These are phyloP conservation scores for Phytophthora sansomeana DNA, from an alignment of 352 stramenopile genomes.

Conservation along the genomic window DNA sequence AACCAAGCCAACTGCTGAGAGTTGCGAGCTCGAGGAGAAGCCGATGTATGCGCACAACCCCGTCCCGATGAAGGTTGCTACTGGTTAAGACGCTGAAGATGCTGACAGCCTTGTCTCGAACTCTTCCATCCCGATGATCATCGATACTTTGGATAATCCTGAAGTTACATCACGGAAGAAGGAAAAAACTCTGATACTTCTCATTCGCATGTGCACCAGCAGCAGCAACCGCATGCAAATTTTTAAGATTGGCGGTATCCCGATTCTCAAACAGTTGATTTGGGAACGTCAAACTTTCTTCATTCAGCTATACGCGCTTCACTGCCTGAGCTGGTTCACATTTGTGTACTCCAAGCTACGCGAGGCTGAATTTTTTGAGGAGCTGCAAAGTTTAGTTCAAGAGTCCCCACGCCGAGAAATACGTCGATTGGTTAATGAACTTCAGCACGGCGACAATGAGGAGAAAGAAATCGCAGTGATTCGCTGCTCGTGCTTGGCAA, in stretches of 20 bases:
- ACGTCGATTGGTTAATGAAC: constrained; percentile 7
- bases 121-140: not conserved
- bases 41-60: too few species aligned
- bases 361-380: constrained; percentile 15
- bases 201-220: constrained; percentile 16
- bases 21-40: too few species aligned
- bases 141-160: not conserved
- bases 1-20: too few species aligned
- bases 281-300: not conserved
- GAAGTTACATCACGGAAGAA: not conserved
- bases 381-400: constrained; percentile 16
- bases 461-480: constrained; percentile 17
- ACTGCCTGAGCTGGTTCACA: constrained; percentile 34
- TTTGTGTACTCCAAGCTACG: constrained; percentile 32
- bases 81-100: too few species aligned
- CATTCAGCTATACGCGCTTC: constrained; percentile 25
- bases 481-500: constrained; percentile 17
- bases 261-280: constrained; percentile 6
- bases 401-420: constrained; percentile 14
- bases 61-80: too few species aligned
- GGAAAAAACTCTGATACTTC: constrained; percentile 14
- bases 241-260: constrained; percentile 11
- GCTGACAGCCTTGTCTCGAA: not conserved
- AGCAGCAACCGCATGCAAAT: constrained; percentile 13
- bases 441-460: constrained; percentile 9